Percentiles rank a stretch among this genome's conserved stretches.
Conservation (phyloP, 208 protist species). For the Acanthamoeba culbertsoni region DNA sequence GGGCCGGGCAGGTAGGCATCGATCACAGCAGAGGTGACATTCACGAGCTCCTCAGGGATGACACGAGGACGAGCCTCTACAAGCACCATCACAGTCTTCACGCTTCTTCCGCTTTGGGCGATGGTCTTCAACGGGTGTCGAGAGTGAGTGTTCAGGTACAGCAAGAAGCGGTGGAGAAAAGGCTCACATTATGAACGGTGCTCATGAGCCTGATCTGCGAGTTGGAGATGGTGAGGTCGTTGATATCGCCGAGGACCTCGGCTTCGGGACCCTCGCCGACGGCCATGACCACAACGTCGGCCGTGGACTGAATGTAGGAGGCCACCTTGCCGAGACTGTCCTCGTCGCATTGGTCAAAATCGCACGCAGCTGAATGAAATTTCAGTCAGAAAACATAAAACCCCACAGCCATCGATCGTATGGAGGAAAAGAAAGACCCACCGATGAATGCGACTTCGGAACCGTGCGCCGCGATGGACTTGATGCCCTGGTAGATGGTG, state of each 20-base stretch:
- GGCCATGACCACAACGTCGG: neutral
- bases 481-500: constrained; percentile 1
- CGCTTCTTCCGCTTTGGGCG: neutral
- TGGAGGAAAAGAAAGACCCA: neutral
- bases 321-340: neutral
- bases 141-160: neutral
- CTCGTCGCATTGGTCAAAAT: constrained; percentile 13
- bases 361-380: neutral
- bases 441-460: neutral
- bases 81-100: neutral
- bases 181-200: neutral
- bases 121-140: neutral
- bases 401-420: neutral
- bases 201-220: constrained; percentile 20
- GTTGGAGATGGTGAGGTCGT: constrained; percentile 37
- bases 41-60: constrained; percentile 3
- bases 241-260: constrained; percentile 25
- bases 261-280: constrained; percentile 36
- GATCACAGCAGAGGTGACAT: neutral
- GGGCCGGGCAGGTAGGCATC: constrained; percentile 27
- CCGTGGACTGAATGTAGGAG: neutral
- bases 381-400: neutral
- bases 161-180: neutral
- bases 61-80: constrained; percentile 20
- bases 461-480: neutral